Evolutionary conservation across 2,329 filamentous ascomycete genomes (phyloP).

Genomic region (Polytolypa hystricis): DNA sequence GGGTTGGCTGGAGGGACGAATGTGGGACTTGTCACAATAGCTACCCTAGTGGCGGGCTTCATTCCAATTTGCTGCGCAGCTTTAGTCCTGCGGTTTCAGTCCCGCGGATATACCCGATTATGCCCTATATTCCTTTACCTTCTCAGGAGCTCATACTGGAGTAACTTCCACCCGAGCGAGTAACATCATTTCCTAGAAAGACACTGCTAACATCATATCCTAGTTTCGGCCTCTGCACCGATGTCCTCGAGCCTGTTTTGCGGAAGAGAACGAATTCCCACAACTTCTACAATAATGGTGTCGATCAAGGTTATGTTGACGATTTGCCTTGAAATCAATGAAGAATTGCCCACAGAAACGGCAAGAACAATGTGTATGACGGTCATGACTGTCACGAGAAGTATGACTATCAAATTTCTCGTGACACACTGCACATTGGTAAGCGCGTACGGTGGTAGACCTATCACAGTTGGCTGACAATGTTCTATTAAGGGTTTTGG

Average conservation of each 20-base stretch:
- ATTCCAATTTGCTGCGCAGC: too few species aligned
- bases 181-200: too few species aligned
- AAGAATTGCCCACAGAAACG: not conserved
- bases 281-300: constrained; percentile 1
- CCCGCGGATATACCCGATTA: too few species aligned
- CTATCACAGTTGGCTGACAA: not conserved
- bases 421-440: not conserved
- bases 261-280: not conserved
- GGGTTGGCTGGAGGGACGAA: too few species aligned
- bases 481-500: not conserved
- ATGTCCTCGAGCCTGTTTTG: not conserved
- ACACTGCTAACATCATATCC: too few species aligned
- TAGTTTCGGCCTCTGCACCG: too few species aligned
- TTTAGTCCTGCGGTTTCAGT: too few species aligned
- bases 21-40: too few species aligned
- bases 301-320: not conserved
- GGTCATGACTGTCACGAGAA: not conserved
- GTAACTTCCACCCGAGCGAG: too few species aligned
- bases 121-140: too few species aligned
- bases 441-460: not conserved
- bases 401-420: not conserved
- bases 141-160: too few species aligned
- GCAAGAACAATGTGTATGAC: not conserved
- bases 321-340: not conserved
- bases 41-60: too few species aligned